These are phyloP conservation scores for Xylariaceae sp. DNA, from an alignment of 2,329 filamentous ascomycete species.

Conservation along the genomic window DNA sequence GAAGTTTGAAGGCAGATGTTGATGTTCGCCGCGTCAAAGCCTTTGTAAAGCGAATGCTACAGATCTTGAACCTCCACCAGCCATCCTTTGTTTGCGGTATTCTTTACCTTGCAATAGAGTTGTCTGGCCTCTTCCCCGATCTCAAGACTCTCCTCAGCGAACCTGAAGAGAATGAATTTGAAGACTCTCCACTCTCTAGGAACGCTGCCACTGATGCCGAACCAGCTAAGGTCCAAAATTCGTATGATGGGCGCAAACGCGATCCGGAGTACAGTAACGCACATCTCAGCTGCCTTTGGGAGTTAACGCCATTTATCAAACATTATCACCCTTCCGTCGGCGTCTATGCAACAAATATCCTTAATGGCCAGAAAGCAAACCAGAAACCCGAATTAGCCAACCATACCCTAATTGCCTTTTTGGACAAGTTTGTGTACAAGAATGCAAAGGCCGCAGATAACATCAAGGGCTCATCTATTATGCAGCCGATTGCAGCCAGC, in stretches of 20 bases:
- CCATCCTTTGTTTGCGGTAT: constrained; percentile 89
- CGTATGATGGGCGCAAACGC: constrained; percentile 85
- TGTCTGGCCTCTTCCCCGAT: constrained; percentile 75
- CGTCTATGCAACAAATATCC: constrained; percentile 70
- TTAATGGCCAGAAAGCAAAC: constrained; percentile 66
- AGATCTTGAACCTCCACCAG: constrained; percentile 83
- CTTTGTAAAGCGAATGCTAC: constrained; percentile 89
- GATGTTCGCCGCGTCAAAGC: constrained; percentile 90
- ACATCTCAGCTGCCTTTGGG: constrained; percentile 91
- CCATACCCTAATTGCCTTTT: constrained; percentile 89
- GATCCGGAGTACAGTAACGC: constrained; percentile 90
- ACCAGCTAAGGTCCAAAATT: constrained; percentile 28
- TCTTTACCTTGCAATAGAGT: constrained; percentile 81
- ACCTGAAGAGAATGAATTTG: constrained; percentile 72
- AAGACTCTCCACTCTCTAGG: constrained; percentile 58
- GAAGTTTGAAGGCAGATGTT: constrained; percentile 83
- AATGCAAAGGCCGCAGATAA: constrained; percentile 72
- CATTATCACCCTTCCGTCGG: constrained; percentile 95
- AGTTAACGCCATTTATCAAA: constrained; percentile 71
- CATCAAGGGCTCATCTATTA: constrained; percentile 81
- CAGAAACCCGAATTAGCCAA: constrained; percentile 87
- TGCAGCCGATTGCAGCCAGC: constrained; percentile 75
- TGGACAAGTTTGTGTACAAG: constrained; percentile 98
- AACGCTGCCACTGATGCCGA: constrained; percentile 26
- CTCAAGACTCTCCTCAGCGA: constrained; percentile 75